A percentile compares a stretch with the other conserved stretches of the same genome.
Evolutionary conservation across 192 early-diverging fungal genomes (phyloP).

Genomic region (Glomus cerebriforme): DNA sequence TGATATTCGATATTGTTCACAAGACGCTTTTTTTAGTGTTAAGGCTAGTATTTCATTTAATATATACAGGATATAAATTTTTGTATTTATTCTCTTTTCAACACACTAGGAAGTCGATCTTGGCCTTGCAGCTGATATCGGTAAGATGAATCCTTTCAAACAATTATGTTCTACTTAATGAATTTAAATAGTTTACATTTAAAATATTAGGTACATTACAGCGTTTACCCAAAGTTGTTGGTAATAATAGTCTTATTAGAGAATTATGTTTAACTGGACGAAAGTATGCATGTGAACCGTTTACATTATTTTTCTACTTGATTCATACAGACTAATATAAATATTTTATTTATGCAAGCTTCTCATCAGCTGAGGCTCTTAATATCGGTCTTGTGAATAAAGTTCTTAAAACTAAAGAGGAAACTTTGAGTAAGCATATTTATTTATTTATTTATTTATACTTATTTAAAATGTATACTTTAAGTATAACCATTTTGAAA

Average conservation of each 20-base stretch:
- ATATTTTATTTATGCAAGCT: slow-evolving; percentile 35
- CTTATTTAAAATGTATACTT: not conserved
- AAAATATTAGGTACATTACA: slow-evolving; percentile 72
- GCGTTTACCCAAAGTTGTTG: slow-evolving; percentile 92
- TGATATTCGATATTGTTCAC: slow-evolving; percentile 82
- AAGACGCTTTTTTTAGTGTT: slow-evolving; percentile 81
- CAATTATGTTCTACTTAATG: not conserved
- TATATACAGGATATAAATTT: no score
- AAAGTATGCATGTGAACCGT: slow-evolving; percentile 40
- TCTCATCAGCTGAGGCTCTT: slow-evolving; percentile 62
- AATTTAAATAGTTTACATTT: not conserved
- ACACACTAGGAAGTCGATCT: slow-evolving; percentile 79
- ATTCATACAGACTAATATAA: not conserved
- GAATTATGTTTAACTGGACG: slow-evolving; percentile 89
- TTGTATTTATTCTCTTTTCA: no score
- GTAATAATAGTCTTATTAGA: slow-evolving; percentile 87
- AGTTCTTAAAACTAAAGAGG: slow-evolving; percentile 48
- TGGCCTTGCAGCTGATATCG: slow-evolving; percentile 91
- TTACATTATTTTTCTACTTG: slow-evolving; percentile 6
- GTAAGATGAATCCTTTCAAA: slow-evolving; percentile 20
- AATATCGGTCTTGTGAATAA: slow-evolving; percentile 59
- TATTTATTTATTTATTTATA: not conserved
- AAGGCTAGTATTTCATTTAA: slow-evolving; percentile 51
- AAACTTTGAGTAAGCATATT: slow-evolving; percentile 49
- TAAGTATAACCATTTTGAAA: not conserved